Base-by-base conservation (phyloP, 75 land plant genomes). In the Ceratopteris richardii region DNA sequence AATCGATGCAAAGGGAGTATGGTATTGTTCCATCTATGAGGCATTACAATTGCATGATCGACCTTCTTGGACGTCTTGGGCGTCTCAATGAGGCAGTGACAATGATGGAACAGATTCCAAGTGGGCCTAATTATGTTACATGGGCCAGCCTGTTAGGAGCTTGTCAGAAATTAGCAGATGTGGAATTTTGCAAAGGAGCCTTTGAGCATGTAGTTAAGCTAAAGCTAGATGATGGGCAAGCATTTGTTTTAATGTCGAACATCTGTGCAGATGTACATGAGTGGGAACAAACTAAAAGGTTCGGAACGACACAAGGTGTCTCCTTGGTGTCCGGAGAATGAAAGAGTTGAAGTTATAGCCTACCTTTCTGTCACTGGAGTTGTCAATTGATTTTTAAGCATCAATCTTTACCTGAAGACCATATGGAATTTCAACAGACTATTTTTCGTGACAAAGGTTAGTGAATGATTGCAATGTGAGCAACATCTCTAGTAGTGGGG, bases 21-120 rank as follows among this genome's bases (percentile, higher is more conserved):
- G 9, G 33, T 21, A 28, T 62, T 22, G 27, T 28, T 26, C 64
- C 64, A 17, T n/a, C 44, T 26, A 48, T 62, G 21, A 29, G 44
- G 56, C 64, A 62, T 57, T 47, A 62, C 19, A 37, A 27, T 0
- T 62, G 64, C 29, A 24, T 62, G 64, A 51, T 62, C 48, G 64
- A 62, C 44, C 64, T 62, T 28, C 33, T 46, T 26, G 56, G 56
- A 9, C 64, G 64, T 22, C 17, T 21, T 50, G 54, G 54, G 6
- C 18, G 44, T n/a, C 23, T 62, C 21, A 31, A 42, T 29, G 56
- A 62, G 28, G 64, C 54, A 62, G 56, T 42, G 31, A 17, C 12
- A 16, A 37, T 62, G 27, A 31, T 62, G 16, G 11, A 48, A 31
- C 44, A 48, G 29, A 62, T 62, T 22, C 56, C 56, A 9, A 37